These are phyloP conservation scores for Umbellularia californica DNA, from an alignment of 164 flowering plant genomes.

Conservation along the genomic window DNA sequence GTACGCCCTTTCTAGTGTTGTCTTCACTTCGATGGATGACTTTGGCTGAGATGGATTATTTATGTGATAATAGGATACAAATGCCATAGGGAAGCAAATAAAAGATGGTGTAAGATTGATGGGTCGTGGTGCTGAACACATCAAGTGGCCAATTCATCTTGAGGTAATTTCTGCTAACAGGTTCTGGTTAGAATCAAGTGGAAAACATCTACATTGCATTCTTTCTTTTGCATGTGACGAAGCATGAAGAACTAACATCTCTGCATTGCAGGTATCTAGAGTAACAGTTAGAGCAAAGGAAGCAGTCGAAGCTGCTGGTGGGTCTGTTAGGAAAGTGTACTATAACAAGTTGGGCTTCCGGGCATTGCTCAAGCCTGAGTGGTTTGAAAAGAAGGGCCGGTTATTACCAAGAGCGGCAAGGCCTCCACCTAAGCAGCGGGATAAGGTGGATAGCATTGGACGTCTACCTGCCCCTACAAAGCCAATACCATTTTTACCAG, in stretches of 20 bases:
- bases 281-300: slow-evolving; percentile 86
- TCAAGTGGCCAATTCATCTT: slow-evolving; percentile 94
- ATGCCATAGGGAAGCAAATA: slow-evolving; percentile 89
- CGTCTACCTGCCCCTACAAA: slow-evolving; percentile 94
- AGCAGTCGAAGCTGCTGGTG: slow-evolving; percentile 93
- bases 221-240: not conserved
- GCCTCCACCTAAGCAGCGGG: slow-evolving; percentile 83
- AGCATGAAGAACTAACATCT: not conserved
- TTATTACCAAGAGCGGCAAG: slow-evolving; percentile 85
- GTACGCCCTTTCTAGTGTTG: slow-evolving; percentile 24
- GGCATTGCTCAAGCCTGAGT: slow-evolving; percentile 89
- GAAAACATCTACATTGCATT: not conserved
- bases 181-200: not conserved
- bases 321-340: slow-evolving; percentile 85
- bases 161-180: slow-evolving; percentile 53
- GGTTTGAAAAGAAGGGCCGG: slow-evolving; percentile 95
- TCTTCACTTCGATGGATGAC: not conserved
- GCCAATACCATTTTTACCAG: slow-evolving; percentile 62
- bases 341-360: slow-evolving; percentile 89
- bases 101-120: slow-evolving; percentile 89
- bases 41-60: not conserved
- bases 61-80: slow-evolving; percentile 50
- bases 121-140: slow-evolving; percentile 93
- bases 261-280: slow-evolving; percentile 69
- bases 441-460: slow-evolving; percentile 93